These are phyloP conservation scores for Neurospora terricola DNA, from an alignment of 495 filamentous ascomycete genomes.

Conservation along the genomic window DNA sequence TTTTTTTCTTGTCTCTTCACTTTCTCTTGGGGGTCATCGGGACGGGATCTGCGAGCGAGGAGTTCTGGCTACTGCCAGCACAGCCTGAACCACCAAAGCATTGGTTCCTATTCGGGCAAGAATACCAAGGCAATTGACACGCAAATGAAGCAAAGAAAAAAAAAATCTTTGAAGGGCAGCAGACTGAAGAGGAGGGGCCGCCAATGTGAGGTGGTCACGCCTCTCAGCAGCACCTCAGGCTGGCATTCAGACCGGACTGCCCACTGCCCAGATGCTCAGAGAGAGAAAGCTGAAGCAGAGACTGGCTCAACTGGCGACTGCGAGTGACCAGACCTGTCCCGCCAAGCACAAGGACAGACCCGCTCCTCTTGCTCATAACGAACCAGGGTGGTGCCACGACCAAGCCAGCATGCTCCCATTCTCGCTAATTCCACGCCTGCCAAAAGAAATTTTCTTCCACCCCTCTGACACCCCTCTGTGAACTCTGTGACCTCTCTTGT, in stretches of 20 bases:
- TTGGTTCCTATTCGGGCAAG: not conserved
- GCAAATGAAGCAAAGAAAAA: not conserved
- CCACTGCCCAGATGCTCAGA: not conserved
- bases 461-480: conserved; percentile 4
- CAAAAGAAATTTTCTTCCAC: conserved; percentile 15
- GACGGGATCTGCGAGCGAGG: not conserved
- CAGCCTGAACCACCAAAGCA: not conserved
- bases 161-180: not conserved
- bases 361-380: conserved; percentile 17
- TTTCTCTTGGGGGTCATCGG: not conserved
- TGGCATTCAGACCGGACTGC: not conserved
- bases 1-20: not conserved
- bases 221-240: not conserved
- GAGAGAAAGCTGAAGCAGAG: not conserved
- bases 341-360: conserved; percentile 2
- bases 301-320: not conserved
- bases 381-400: conserved; percentile 27
- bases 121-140: not conserved
- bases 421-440: conserved; percentile 20
- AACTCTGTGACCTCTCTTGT: conserved; percentile 12
- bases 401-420: conserved; percentile 6
- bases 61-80: not conserved
- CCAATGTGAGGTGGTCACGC: not conserved
- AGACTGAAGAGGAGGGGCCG: not conserved
- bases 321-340: not conserved